Evolutionary conservation across 129 eudicot species (phyloP).

Genomic region (Smallanthus sonchifolius): DNA sequence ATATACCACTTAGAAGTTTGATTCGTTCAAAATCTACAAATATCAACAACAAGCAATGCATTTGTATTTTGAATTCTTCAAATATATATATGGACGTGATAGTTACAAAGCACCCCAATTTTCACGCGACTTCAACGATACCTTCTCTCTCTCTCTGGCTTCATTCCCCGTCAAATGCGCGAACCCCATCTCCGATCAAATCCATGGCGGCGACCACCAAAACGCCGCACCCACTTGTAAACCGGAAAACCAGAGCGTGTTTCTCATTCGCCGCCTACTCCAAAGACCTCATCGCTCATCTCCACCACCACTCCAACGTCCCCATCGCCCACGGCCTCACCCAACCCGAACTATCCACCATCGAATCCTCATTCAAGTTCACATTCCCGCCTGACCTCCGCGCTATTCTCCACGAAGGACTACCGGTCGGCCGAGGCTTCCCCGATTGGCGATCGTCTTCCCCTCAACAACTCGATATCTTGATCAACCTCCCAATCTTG

Average conservation of each 20-base stretch:
- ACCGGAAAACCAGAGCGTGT: constrained; percentile 38
- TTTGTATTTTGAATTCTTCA: background rate
- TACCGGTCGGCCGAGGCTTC: constrained; percentile 73
- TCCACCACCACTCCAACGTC: constrained; percentile 41
- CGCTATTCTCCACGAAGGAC: constrained; percentile 72
- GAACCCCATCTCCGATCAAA: constrained; percentile 9
- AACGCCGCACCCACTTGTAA: constrained; percentile 1
- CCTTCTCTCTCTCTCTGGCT: background rate
- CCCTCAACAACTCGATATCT: constrained; percentile 56
- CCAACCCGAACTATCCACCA: constrained; percentile 44
- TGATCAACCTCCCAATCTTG: constrained; percentile 48
- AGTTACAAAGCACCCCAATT: background rate
- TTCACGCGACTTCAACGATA: constrained; percentile 22
- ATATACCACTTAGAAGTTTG: too few relatives aligned
- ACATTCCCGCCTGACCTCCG: constrained; percentile 90
- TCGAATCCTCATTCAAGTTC: constrained; percentile 51
- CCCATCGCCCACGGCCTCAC: constrained; percentile 54
- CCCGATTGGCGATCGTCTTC: constrained; percentile 93
- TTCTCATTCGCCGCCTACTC: constrained; percentile 94
- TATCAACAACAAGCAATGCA: background rate
- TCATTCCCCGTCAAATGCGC: constrained; percentile 13
- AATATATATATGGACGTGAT: constrained; percentile 15
- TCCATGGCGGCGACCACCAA: constrained; percentile 7
- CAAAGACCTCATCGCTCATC: constrained; percentile 53
- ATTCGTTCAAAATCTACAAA: too few relatives aligned